Percentiles rank a stretch among this genome's conserved stretches.
These are phyloP conservation scores for Zanthoxylum bungeanum DNA, from an alignment of 345 rosid genomes.

Conservation along the genomic window DNA sequence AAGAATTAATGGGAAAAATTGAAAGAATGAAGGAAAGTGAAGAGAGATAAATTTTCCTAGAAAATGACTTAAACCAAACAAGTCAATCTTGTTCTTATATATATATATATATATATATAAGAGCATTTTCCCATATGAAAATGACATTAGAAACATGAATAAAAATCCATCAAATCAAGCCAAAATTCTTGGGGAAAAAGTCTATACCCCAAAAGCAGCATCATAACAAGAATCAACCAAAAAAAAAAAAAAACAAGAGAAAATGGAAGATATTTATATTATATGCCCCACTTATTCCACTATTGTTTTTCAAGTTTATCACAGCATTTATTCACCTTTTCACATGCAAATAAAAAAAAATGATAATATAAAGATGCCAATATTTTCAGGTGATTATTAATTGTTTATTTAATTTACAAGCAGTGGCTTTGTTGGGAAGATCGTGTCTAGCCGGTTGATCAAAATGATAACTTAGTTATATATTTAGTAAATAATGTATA, in stretches of 20 bases:
- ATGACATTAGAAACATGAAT: constrained; percentile 16
- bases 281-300: constrained; percentile 7
- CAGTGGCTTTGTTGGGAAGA: background rate
- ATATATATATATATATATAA: too few relatives aligned
- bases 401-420: constrained; percentile 4
- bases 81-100: constrained; percentile 12
- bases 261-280: too few relatives aligned
- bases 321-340: background rate
- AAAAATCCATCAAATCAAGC: constrained; percentile 19
- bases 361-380: constrained; percentile 13
- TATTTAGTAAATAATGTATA: too few relatives aligned
- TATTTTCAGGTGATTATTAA: background rate
- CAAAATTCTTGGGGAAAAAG: constrained; percentile 24
- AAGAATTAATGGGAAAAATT: background rate
- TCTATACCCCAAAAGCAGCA: constrained; percentile 15
- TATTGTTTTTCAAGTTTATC: background rate
- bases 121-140: too few relatives aligned
- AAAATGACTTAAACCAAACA: constrained; percentile 46
- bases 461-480: too few relatives aligned
- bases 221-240: too few relatives aligned
- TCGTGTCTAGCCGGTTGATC: too few relatives aligned
- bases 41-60: background rate
- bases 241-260: too few relatives aligned
- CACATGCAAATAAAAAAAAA: constrained; percentile 9
- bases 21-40: too few relatives aligned